These are phyloP conservation scores for Calonectria montana DNA, from an alignment of 2,329 filamentous ascomycete genomes.

Conservation along the genomic window DNA sequence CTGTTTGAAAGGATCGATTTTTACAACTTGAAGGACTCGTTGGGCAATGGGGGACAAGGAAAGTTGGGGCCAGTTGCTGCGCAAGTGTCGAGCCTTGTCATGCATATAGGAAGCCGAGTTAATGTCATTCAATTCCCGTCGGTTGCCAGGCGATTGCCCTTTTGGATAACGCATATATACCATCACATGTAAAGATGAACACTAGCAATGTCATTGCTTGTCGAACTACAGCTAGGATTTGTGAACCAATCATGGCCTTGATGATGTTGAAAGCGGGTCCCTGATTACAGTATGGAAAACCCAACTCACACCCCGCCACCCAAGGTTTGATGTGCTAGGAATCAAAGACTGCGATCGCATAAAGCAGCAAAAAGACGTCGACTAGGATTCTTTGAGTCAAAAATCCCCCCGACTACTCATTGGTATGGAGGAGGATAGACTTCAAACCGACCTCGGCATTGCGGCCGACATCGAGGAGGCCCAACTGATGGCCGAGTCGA, in stretches of 20 bases:
- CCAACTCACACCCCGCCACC: constrained; percentile 30
- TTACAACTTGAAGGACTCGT: constrained; percentile 33
- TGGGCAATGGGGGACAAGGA: constrained; percentile 28
- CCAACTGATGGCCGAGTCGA: constrained; percentile 50
- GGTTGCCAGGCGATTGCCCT: neutral
- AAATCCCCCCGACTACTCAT: neutral
- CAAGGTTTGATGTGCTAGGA: constrained; percentile 30
- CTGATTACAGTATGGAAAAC: constrained; percentile 35
- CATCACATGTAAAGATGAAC: constrained; percentile 8
- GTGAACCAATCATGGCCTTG: constrained; percentile 30
- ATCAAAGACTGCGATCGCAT: neutral
- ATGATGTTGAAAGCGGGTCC: constrained; percentile 31
- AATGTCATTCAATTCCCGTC: constrained; percentile 44
- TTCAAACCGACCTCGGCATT: constrained; percentile 76
- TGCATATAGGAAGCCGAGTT: constrained; percentile 47
- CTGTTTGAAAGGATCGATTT: constrained; percentile 39
- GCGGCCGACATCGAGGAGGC: constrained; percentile 72
- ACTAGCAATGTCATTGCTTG: constrained; percentile 41
- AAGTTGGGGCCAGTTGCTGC: constrained; percentile 21
- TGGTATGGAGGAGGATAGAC: constrained; percentile 81
- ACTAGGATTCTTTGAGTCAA: neutral
- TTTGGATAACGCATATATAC: constrained; percentile 10
- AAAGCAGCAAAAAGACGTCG: neutral
- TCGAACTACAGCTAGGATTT: neutral
- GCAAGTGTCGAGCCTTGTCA: constrained; percentile 39